Base-by-base conservation (phyloP, 176 grass and related monocot genomes). In the Oryza brachyantha region DNA sequence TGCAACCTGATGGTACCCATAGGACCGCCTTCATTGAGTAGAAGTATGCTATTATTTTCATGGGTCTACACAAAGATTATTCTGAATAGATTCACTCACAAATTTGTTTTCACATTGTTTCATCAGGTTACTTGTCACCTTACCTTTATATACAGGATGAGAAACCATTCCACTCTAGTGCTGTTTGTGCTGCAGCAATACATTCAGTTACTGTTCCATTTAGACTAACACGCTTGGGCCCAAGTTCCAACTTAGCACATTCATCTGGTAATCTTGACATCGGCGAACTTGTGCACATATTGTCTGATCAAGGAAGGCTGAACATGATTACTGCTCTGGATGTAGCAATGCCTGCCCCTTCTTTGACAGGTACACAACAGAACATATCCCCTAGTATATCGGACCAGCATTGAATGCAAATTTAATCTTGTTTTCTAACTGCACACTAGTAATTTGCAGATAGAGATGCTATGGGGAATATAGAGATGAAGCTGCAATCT, bases 1-100 rank as follows among this genome's bases (percentile, higher is more conserved):
- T 93, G 83, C 84, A 88, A 90, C 66, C 87, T 95, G 79, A 89
- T 93, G 89, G 83, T 91, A 75, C 92, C 96, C 39, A 81, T 99
- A 55, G 92, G 96, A 77, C 62, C 83, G 57, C 84, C 88, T 87
- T 95, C 96, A 83, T 72, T 99, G 80, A 92, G 96, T 94, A 70
- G 40, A 94, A 19, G 83, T 79, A 88, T 70, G 60, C 25, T 34
- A 79, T 55, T 58, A 46, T 74, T 48, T 61, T 54, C 41, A 62
- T 17, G 63, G 3, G 41, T 7, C 19, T 71, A 22, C 41, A 55
- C 11, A 32, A 31, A 66, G 35, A 24, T 79, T 69, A 26, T 22
- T 76, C 70, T 64, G 19, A 71, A 61, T 55, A 69, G 22, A 43
- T 10, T 40, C 21, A 29, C 10, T 83, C 41, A 83, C 21, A 43